phyloP scores from a whole-genome alignment of 331 rosid genomes.

The Quercus lobata region DNA sequence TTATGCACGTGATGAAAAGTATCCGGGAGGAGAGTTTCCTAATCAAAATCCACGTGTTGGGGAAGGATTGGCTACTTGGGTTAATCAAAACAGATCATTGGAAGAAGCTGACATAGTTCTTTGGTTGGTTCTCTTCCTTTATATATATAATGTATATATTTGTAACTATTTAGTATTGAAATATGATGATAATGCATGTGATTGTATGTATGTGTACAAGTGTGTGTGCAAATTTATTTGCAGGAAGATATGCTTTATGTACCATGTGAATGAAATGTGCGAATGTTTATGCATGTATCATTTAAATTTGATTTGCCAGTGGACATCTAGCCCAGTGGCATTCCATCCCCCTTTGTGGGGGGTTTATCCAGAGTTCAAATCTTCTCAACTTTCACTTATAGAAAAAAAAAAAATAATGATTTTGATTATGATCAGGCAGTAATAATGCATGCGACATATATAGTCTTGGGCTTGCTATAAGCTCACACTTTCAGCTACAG shows the following conservation, averaged over 20 bases:
- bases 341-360: too few species aligned
- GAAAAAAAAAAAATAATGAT: too few species aligned
- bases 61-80: slow-evolving; percentile 96
- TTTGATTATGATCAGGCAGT: background rate
- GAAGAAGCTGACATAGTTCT: slow-evolving; percentile 94
- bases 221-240: background rate
- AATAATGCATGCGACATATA: background rate
- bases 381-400: too few species aligned
- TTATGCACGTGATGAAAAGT: slow-evolving; percentile 66
- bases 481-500: background rate
- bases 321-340: too few species aligned
- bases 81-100: slow-evolving; percentile 66
- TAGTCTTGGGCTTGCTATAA: background rate
- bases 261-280: background rate
- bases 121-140: slow-evolving; percentile 50
- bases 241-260: background rate
- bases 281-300: background rate
- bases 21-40: slow-evolving; percentile 94
- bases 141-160: background rate
- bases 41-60: slow-evolving; percentile 92
- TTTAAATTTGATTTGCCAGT: background rate
- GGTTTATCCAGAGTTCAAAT: too few species aligned
- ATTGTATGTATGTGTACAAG: too few species aligned
- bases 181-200: too few species aligned
- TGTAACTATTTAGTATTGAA: too few species aligned